These are phyloP conservation scores for Geranomyces variabilis DNA, from an alignment of 192 early-diverging fungal species.

Conservation along the genomic window DNA sequence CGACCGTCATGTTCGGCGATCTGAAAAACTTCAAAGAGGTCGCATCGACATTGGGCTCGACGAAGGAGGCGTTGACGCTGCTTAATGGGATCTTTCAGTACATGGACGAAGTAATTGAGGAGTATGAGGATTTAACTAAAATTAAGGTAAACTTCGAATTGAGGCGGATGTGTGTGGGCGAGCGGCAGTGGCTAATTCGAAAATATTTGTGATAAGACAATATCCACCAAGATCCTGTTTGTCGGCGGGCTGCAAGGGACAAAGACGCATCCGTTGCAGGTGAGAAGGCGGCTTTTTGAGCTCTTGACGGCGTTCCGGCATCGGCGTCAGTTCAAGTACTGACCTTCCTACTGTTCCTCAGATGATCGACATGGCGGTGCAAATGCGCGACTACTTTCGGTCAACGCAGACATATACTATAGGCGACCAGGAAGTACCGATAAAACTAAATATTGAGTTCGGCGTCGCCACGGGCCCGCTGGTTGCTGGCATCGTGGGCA, in stretches of 20 bases:
- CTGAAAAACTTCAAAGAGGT: constrained; percentile 55
- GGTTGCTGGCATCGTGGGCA: constrained; percentile 57
- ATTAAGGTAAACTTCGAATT: constrained; percentile 46
- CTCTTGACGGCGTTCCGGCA: neutral
- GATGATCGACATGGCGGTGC: constrained; percentile 49
- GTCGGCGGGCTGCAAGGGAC: constrained; percentile 45
- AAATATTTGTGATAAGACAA: constrained; percentile 40
- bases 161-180: neutral
- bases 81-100: constrained; percentile 52
- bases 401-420: constrained; percentile 25
- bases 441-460: constrained; percentile 46
- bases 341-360: neutral
- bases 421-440: constrained; percentile 16
- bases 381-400: constrained; percentile 33
- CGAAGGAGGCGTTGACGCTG: constrained; percentile 38
- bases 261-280: constrained; percentile 32
- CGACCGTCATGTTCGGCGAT: constrained; percentile 55
- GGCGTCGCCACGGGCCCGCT: constrained; percentile 50
- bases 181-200: neutral
- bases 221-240: constrained; percentile 51
- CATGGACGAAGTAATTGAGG: constrained; percentile 44
- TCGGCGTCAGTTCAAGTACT: too few relatives aligned
- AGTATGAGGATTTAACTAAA: constrained; percentile 39
- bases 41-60: constrained; percentile 40
- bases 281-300: neutral